A percentile compares a stretch with the other conserved stretches of the same genome.
Evolutionary conservation across 225 moss, liverwort and hornwort species (phyloP).

Genomic region (Ulota crispa): DNA sequence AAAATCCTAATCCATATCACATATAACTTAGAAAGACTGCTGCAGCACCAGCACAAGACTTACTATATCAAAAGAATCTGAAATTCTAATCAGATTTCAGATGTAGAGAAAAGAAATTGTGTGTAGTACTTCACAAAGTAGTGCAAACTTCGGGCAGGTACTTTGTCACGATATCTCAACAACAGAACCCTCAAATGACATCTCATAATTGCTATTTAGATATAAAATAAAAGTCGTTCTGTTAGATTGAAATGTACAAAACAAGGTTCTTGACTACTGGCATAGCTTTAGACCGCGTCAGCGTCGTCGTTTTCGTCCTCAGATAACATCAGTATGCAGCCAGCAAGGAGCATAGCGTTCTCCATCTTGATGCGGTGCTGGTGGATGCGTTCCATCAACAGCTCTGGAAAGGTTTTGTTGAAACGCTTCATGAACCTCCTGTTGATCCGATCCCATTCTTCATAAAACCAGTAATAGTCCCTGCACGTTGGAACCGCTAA

Average conservation of each 20-base stretch:
- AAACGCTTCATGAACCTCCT: constrained; percentile 1
- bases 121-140: fast-evolving
- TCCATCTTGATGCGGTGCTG: constrained; percentile 43
- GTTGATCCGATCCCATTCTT: constrained; percentile 39
- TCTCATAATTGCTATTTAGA: fast-evolving
- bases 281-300: not conserved
- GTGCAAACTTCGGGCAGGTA: not conserved
- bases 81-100: not conserved
- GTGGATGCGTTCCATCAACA: constrained; percentile 46
- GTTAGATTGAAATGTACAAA: not conserved
- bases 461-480: constrained; percentile 57
- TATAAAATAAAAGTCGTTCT: not conserved
- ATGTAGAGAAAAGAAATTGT: not conserved
- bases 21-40: not conserved
- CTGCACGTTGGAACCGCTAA: not conserved
- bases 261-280: not conserved
- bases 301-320: not conserved
- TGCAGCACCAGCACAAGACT: not conserved
- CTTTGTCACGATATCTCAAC: not conserved
- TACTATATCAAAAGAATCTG: not conserved
- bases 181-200: not conserved
- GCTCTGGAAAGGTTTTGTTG: constrained; percentile 30
- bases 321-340: not conserved
- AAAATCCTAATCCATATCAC: not conserved
- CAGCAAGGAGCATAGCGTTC: constrained; percentile 27